These are phyloP conservation scores for Schwanniomyces vanrijiae DNA, from an alignment of 805 yeast genomes.

Conservation along the genomic window DNA sequence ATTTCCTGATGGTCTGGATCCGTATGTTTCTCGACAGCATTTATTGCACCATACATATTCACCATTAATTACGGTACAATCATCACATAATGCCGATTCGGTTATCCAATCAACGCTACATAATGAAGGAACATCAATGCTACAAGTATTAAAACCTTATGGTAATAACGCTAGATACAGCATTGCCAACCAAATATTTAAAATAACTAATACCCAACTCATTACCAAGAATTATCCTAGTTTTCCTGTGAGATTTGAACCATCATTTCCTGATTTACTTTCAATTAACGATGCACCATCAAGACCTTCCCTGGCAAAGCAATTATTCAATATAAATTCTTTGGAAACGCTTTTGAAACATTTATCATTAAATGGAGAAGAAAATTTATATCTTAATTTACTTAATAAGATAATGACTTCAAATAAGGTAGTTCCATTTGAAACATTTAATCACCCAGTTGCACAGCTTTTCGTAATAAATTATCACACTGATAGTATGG, in stretches of 20 bases:
- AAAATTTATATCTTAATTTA: conserved; percentile 52
- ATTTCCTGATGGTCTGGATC: conserved; percentile 37
- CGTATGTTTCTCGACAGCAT: conserved; percentile 39
- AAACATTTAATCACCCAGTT: conserved; percentile 84
- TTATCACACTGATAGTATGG: conserved; percentile 47
- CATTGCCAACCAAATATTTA: conserved; percentile 40
- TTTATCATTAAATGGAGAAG: conserved; percentile 10
- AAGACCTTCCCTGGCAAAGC: conserved; percentile 14
- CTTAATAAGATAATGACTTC: conserved; percentile 61
- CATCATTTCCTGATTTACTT: conserved; percentile 37
- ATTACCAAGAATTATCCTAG: conserved; percentile 49
- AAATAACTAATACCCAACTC: conserved; percentile 52
- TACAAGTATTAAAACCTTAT: conserved; percentile 52
- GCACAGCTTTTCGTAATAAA: conserved; percentile 70
- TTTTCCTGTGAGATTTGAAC: conserved; percentile 58
- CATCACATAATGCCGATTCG: conserved; percentile 47
- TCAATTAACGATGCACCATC: conserved; percentile 24
- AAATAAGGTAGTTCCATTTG: conserved; percentile 68
- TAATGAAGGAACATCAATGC: conserved; percentile 35
- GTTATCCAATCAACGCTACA: conserved; percentile 42
- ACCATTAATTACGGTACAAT: conserved; percentile 52
- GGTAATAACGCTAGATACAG: conserved; percentile 52
- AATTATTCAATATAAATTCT: conserved; percentile 39
- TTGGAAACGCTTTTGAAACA: conserved; percentile 30
- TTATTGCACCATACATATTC: conserved; percentile 47